A percentile compares a stretch with the other conserved stretches of the same genome.
Evolutionary conservation across 2,329 filamentous ascomycete species (phyloP).

Genomic region (Penicillium crustosum): DNA sequence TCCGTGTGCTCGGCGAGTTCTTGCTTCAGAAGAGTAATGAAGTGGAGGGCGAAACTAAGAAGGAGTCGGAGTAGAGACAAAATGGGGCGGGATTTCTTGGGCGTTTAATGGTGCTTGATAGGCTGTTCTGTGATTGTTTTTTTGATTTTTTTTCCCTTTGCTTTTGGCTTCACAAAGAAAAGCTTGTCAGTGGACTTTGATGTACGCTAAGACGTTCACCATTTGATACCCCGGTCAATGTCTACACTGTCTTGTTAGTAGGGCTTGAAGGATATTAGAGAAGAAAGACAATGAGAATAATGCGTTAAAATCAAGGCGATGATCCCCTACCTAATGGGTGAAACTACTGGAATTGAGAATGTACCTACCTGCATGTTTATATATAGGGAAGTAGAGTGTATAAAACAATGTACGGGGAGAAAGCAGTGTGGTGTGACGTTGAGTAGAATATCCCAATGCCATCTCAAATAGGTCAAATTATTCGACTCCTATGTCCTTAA

Average conservation of each 20-base stretch:
- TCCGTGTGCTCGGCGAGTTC: conserved; percentile 69
- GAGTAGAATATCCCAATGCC: neutral
- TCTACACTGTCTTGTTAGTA: neutral
- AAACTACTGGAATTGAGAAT: neutral
- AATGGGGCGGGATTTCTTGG: neutral
- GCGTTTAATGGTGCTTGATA: conserved; percentile 8
- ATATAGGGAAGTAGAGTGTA: neutral
- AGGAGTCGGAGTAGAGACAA: conserved; percentile 27
- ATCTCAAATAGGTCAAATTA: neutral
- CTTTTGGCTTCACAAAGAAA: neutral
- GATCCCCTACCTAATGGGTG: neutral
- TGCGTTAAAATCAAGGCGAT: neutral
- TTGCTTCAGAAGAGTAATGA: conserved; percentile 68
- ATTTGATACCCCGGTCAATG: conserved; percentile 1
- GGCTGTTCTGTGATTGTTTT: neutral
- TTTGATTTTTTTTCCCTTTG: neutral
- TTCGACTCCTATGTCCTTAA: neutral
- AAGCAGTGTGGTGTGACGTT: neutral
- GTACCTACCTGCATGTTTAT: neutral
- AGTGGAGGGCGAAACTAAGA: conserved; percentile 50
- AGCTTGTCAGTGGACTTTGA: neutral
- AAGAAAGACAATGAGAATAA: neutral
- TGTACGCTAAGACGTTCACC: neutral
- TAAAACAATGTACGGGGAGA: neutral
- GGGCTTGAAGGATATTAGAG: neutral